Percentiles rank a stretch among this genome's conserved stretches.
These are phyloP conservation scores for Debaryomyces fabryi DNA, from an alignment of 1,139 yeast species.

Conservation along the genomic window DNA sequence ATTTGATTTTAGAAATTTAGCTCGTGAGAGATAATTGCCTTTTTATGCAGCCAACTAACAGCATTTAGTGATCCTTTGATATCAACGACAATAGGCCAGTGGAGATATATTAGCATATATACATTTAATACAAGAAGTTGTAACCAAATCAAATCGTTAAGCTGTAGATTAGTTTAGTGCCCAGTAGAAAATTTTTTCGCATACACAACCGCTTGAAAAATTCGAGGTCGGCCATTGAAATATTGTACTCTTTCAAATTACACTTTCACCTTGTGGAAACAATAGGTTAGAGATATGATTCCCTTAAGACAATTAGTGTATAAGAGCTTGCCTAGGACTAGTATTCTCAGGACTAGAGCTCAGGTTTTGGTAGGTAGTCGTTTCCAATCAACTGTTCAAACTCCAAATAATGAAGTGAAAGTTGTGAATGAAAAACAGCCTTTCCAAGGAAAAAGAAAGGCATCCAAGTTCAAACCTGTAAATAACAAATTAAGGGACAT, in stretches of 20 bases:
- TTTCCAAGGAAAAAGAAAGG: slow-evolving; percentile 10
- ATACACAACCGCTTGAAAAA: slow-evolving; percentile 2
- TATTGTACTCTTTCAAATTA: background rate
- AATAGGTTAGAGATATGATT: slow-evolving; percentile 19
- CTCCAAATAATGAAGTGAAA: slow-evolving; percentile 10
- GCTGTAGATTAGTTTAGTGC: slow-evolving; percentile 1
- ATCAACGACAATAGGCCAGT: background rate
- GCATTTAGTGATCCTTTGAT: background rate
- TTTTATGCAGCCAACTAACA: background rate
- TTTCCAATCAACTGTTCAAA: slow-evolving; percentile 17
- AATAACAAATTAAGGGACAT: slow-evolving; percentile 38
- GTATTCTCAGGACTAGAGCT: slow-evolving; percentile 14
- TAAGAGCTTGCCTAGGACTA: slow-evolving; percentile 21
- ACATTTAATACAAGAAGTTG: background rate
- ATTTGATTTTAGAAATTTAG: background rate
- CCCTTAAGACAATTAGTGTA: slow-evolving; percentile 24
- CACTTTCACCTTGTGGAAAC: background rate
- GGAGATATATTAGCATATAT: background rate
- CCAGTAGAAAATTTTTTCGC: slow-evolving; percentile 6
- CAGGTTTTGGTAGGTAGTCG: slow-evolving; percentile 15
- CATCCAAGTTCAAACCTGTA: slow-evolving; percentile 9
- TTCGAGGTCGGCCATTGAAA: slow-evolving; percentile 2
- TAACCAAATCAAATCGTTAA: background rate
- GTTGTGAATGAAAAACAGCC: slow-evolving; percentile 4
- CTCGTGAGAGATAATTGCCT: background rate